Conservation (phyloP, 164 flowering plant species). For the Cinnamomum chago region DNA sequence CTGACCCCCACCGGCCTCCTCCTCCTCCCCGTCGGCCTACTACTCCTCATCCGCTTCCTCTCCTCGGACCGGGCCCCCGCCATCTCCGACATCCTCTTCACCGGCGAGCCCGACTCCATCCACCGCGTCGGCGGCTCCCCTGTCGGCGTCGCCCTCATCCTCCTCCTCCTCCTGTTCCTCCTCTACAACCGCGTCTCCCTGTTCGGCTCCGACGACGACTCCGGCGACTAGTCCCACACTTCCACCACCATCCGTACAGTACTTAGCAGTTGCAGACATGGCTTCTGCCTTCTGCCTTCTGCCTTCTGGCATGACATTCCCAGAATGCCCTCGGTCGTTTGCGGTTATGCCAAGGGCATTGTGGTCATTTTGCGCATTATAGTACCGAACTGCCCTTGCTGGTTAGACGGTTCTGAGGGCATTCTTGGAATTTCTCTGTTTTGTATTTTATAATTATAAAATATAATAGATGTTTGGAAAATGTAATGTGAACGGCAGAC, state of each 20-base stretch:
- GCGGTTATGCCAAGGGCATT: not conserved
- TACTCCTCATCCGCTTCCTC: slow-evolving; percentile 70
- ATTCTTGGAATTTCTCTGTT: too few species aligned
- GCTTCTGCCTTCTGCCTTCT: too few species aligned
- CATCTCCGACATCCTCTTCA: slow-evolving; percentile 47
- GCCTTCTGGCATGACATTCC: not conserved
- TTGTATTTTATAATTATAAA: too few species aligned
- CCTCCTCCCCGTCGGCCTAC: slow-evolving; percentile 62
- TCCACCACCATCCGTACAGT: not conserved
- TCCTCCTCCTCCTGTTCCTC: slow-evolving; percentile 55
- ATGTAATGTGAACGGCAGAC: too few species aligned
- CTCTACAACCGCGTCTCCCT: slow-evolving; percentile 61
- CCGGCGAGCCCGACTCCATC: slow-evolving; percentile 74
- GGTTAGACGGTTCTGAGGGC: too few species aligned
- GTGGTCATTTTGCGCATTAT: not conserved
- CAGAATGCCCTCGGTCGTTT: not conserved
- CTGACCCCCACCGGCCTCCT: slow-evolving; percentile 64
- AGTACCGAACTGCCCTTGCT: too few species aligned
- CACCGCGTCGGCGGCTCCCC: slow-evolving; percentile 90
- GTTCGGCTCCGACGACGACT: slow-evolving; percentile 53
- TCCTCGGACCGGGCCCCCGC: slow-evolving; percentile 67
- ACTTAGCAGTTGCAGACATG: not conserved
- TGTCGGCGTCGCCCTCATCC: slow-evolving; percentile 75
- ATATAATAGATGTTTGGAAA: too few species aligned
- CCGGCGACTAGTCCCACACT: slow-evolving; percentile 4